Evolutionary conservation across 225 moss, liverwort and hornwort species (phyloP).

Genomic region (Straminergon stramineum): DNA sequence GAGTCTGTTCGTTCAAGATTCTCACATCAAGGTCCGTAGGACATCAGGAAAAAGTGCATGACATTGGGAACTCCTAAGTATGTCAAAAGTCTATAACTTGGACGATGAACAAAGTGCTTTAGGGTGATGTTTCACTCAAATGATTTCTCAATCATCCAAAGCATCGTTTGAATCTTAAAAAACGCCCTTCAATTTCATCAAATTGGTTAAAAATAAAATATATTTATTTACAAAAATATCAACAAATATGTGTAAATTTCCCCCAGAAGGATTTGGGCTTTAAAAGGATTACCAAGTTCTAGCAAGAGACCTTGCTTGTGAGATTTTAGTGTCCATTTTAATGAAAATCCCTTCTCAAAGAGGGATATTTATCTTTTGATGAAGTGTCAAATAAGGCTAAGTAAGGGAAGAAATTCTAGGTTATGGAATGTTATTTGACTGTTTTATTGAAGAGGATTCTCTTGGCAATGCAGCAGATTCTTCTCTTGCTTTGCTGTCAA

Average conservation of each 20-base stretch:
- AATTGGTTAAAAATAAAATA: not conserved
- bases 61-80: not conserved
- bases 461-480: not conserved
- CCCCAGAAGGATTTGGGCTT: fast-evolving
- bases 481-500: not conserved
- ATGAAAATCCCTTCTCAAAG: not conserved
- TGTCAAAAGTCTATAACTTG: not conserved
- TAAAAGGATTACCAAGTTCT: not conserved
- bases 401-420: not conserved
- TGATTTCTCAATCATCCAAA: not conserved
- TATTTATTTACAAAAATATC: too few relatives aligned
- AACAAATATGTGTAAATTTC: not conserved
- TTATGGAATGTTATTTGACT: not conserved
- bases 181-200: not conserved
- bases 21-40: not conserved
- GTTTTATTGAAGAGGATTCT: not conserved
- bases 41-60: not conserved
- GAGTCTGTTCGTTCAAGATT: not conserved
- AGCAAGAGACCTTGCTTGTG: not conserved
- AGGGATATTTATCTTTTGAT: not conserved
- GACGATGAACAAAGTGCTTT: not conserved
- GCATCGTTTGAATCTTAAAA: not conserved
- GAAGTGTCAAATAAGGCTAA: not conserved
- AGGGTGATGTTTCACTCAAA: not conserved
- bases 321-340: not conserved